phyloP scores from a whole-genome alignment of 1,284 basidiomycete genomes.

The Malassezia yamatoensis region DNA sequence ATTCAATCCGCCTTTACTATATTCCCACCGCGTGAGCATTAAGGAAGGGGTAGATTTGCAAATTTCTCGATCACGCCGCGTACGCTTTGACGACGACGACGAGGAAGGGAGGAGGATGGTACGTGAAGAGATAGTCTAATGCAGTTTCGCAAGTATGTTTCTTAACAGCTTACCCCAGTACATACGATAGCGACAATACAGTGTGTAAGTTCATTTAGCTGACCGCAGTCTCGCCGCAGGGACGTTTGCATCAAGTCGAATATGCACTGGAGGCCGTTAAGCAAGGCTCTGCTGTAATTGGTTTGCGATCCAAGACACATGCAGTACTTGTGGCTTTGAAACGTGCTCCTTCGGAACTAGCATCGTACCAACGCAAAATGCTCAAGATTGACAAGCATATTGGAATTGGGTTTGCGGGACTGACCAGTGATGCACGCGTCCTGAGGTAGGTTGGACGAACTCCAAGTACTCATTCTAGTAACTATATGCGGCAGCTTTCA shows the following conservation, averaged over 20 bases:
- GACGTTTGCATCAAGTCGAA: slow-evolving; percentile 76
- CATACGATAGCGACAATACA: slow-evolving; percentile 47
- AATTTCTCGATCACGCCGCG: slow-evolving; percentile 15
- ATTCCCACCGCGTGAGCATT: not conserved
- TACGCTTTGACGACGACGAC: slow-evolving; percentile 4
- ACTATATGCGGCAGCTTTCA: slow-evolving; percentile 98
- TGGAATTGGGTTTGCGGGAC: slow-evolving; percentile 92
- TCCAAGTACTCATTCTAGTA: slow-evolving; percentile 60
- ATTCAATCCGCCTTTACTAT: too few species aligned
- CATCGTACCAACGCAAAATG: slow-evolving; percentile 99
- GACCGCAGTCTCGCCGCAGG: slow-evolving; percentile 40
- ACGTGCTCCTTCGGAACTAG: slow-evolving; percentile 96
- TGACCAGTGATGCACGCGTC: slow-evolving; percentile 95
- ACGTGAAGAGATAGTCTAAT: slow-evolving; percentile 1
- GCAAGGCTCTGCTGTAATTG: slow-evolving; percentile 96
- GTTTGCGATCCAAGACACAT: slow-evolving; percentile 87
- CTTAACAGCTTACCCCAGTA: slow-evolving; percentile 23
- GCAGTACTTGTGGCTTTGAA: slow-evolving; percentile 86
- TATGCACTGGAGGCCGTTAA: slow-evolving; percentile 99
- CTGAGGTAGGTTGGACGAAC: slow-evolving; percentile 13
- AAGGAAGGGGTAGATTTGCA: slow-evolving; percentile 8
- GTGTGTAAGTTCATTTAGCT: slow-evolving; percentile 25
- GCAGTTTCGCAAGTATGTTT: slow-evolving; percentile 17
- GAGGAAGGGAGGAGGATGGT: slow-evolving; percentile 14
- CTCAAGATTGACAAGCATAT: slow-evolving; percentile 98